Conservation (phyloP, 108 stramenopile genomes). For the Conticribra weissflogii region DNA sequence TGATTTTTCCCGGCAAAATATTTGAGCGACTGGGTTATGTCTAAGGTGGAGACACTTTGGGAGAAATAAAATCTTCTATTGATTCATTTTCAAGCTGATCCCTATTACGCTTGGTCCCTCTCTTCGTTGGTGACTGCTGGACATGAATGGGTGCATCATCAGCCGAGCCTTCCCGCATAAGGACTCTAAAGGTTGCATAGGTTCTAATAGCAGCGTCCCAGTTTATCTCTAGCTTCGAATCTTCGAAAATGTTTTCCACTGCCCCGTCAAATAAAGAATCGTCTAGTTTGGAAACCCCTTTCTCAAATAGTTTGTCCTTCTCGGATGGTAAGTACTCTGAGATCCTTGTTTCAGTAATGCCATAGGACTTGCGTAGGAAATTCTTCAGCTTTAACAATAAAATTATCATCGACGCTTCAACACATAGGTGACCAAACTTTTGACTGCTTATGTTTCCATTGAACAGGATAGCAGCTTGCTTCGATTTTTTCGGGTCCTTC, state of each 20-base stretch:
- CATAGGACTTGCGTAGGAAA: constrained; percentile 74
- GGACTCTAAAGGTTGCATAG: constrained; percentile 29
- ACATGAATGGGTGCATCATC: constrained; percentile 6
- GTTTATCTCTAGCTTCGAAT: constrained; percentile 11
- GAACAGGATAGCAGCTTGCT: constrained; percentile 19
- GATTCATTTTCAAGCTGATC: constrained; percentile 2
- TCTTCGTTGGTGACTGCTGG: constrained; percentile 8
- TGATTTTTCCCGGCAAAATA: no score
- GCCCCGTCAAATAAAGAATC: constrained; percentile 25
- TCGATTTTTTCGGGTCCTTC: constrained; percentile 50
- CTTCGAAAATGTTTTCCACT: constrained; percentile 24
- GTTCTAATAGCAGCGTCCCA: constrained; percentile 38
- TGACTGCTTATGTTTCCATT: constrained; percentile 48
- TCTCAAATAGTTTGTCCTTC: constrained; percentile 57
- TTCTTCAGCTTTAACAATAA: constrained; percentile 74
- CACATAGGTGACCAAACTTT: constrained; percentile 59
- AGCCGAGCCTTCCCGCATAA: constrained; percentile 24
- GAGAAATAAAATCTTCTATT: no score
- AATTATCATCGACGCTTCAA: constrained; percentile 57
- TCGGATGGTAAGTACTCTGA: constrained; percentile 72
- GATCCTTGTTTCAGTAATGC: constrained; percentile 70
- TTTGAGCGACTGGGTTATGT: no score
- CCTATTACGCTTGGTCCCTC: constrained; percentile 10
- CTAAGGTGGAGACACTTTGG: no score
- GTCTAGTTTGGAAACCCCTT: constrained; percentile 34